Evolutionary conservation across 306 rosid genomes (phyloP), one percentile per base, ranked within the genome.

Genomic region (Rosa persica): DNA sequence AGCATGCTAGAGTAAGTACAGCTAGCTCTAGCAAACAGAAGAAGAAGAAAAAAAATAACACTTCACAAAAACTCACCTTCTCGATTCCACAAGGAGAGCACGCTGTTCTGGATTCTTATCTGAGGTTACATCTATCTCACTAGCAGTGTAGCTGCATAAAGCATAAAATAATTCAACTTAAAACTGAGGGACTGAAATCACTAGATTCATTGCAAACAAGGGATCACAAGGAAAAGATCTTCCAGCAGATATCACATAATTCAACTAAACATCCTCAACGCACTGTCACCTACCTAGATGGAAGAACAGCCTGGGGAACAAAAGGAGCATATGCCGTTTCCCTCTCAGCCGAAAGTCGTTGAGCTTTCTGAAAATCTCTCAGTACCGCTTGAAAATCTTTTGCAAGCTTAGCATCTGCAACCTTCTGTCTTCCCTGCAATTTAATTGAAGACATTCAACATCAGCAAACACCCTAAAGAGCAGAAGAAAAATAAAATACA

Each of bases 341-440:
- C 84, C 98, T 92, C 90, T 94, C 98, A 74, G 98, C 96, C 19
- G 98, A 84, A 90, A 94, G 94, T 51, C 95, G 95, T 54, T 94
- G 98, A 57, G 98, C 97, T 87, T 94, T 94, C 88, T 94, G 98
- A 84, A 90, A 94, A 60, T 94, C 97, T 86, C 87, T 92, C 81
- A 94, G 86, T 80, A 94, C 98, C 36, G 91, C 94, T 86, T 94
- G 97, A 85, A 94, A 94, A 81, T 94, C 97, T 85, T 92, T 94
- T 8, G 98, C 98, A 75, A 94, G 94, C 84, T 94, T 94, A 67
- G 96, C 97, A 89, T 94, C 98, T 7, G 97, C 93, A 85, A 92
- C 87, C 86, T 94, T 94, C 91, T 94, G 92, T 86, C 86, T 94
- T 27, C 92, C 87, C 98, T 94, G 88, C 77, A 89, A 68, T 81